A percentile compares a stretch with the other conserved stretches of the same genome.
Conservation (phyloP, 1,284 basidiomycete species). For the Moniliophthora roreri region DNA sequence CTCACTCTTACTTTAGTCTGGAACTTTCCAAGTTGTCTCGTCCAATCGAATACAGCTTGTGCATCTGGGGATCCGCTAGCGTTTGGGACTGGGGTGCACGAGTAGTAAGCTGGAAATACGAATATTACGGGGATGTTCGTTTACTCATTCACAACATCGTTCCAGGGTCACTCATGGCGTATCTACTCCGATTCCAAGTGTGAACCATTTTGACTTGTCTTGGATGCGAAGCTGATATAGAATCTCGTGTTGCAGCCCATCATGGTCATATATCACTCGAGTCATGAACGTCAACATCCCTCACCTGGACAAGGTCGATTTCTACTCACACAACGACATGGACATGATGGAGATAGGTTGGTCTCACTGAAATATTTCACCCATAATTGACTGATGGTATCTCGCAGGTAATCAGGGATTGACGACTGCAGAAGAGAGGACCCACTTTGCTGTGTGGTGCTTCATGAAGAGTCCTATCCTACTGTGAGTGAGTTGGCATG, state of each 20-base stretch:
- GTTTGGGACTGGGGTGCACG: conserved; percentile 57
- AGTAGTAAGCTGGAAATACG: conserved; percentile 45
- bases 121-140: no score
- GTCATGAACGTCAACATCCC: conserved; percentile 44
- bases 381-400: not conserved
- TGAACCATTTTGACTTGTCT: not conserved
- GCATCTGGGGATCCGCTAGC: conserved; percentile 51
- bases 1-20: conserved; percentile 27
- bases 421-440: conserved; percentile 50
- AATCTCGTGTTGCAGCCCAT: conserved; percentile 29
- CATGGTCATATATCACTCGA: conserved; percentile 48
- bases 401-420: conserved; percentile 43
- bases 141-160: not conserved
- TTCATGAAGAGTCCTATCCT: conserved; percentile 60
- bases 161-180: conserved; percentile 56
- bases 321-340: conserved; percentile 57
- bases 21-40: conserved; percentile 39
- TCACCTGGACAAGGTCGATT: conserved; percentile 41
- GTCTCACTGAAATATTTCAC: not conserved
- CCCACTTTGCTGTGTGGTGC: conserved; percentile 56
- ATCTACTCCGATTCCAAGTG: conserved; percentile 50
- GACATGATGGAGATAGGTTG: conserved; percentile 63
- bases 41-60: conserved; percentile 48
- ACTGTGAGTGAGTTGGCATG: conserved; percentile 28
- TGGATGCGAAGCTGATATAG: not conserved